Evolutionary conservation across 106 monocot species (phyloP).

Genomic region (Phalaenopsis aphrodite): DNA sequence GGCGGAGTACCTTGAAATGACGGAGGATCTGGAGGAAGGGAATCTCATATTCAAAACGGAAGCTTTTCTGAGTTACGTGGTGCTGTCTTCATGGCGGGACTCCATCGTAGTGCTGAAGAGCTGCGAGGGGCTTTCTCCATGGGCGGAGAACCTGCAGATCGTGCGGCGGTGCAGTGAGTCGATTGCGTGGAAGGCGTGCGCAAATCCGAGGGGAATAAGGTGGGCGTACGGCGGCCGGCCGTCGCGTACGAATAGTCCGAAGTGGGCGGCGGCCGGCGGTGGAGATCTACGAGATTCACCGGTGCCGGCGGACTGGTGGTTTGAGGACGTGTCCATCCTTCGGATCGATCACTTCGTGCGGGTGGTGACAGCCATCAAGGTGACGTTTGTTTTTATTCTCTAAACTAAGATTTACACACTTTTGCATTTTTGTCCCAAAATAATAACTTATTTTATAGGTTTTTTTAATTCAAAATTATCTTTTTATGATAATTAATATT

Average conservation of each 20-base stretch:
- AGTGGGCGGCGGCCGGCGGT: constrained; percentile 59
- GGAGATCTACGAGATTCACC: constrained; percentile 17
- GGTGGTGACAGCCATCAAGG: constrained; percentile 70
- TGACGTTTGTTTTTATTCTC: not conserved
- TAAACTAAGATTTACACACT: no score
- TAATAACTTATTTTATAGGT: no score
- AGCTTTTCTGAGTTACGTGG: constrained; percentile 91
- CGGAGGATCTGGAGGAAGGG: constrained; percentile 89
- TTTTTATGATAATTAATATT: no score
- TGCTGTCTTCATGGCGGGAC: constrained; percentile 82
- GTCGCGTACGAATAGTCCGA: constrained; percentile 23
- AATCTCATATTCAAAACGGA: constrained; percentile 97
- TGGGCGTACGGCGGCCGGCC: constrained; percentile 63
- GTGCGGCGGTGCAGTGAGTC: constrained; percentile 89
- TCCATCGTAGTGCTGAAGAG: constrained; percentile 80
- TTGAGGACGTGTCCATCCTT: constrained; percentile 77
- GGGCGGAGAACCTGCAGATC: constrained; percentile 96
- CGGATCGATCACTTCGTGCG: constrained; percentile 84
- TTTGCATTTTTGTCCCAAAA: no score
- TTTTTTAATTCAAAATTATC: no score
- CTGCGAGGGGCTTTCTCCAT: constrained; percentile 81
- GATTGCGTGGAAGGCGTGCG: constrained; percentile 92
- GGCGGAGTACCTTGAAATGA: constrained; percentile 94
- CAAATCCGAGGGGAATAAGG: constrained; percentile 65
- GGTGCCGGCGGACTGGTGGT: constrained; percentile 83